These are phyloP conservation scores for Pseudozyma tsukubaensis DNA, from an alignment of 1,284 basidiomycete genomes.

Conservation along the genomic window DNA sequence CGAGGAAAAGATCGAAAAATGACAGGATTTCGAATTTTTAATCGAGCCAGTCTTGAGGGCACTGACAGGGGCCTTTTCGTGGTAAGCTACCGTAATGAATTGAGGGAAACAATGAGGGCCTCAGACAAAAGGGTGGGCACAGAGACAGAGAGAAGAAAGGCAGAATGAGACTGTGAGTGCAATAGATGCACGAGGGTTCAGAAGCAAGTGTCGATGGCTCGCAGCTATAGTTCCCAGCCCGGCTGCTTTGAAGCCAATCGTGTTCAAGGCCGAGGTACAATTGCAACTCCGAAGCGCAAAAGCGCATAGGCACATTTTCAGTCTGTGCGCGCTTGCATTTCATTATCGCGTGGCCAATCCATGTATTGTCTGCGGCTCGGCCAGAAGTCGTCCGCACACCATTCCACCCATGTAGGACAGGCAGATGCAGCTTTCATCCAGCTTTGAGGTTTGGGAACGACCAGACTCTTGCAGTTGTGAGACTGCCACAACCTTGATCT, in stretches of 20 bases:
- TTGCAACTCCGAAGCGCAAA: conserved; percentile 34
- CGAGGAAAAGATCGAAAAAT: conserved; percentile 1
- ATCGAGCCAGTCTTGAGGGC: not conserved
- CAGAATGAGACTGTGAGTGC: not conserved
- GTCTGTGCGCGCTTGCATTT: conserved; percentile 10
- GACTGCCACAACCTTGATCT: too few species aligned
- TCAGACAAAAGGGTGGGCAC: not conserved
- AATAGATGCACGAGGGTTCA: conserved; percentile 4
- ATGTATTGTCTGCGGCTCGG: conserved; percentile 21
- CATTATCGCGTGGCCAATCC: conserved; percentile 21
- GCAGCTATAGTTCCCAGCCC: conserved; percentile 19
- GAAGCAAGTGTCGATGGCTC: conserved; percentile 4
- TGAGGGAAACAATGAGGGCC: not conserved
- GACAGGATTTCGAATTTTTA: not conserved
- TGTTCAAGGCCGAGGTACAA: conserved; percentile 30
- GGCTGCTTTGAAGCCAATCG: conserved; percentile 6
- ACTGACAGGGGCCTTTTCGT: not conserved
- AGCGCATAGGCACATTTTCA: conserved; percentile 1
- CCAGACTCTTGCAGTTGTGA: too few species aligned
- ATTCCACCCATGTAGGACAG: not conserved
- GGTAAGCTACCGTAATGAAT: not conserved
- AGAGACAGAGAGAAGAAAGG: not conserved
- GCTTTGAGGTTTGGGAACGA: not conserved
- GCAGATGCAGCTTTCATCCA: not conserved
- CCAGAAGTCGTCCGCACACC: conserved; percentile 19